Percentiles rank a stretch among this genome's conserved stretches.
Conservation (phyloP, 169 alveolate species). For the Cryptosporidium sp. region DNA sequence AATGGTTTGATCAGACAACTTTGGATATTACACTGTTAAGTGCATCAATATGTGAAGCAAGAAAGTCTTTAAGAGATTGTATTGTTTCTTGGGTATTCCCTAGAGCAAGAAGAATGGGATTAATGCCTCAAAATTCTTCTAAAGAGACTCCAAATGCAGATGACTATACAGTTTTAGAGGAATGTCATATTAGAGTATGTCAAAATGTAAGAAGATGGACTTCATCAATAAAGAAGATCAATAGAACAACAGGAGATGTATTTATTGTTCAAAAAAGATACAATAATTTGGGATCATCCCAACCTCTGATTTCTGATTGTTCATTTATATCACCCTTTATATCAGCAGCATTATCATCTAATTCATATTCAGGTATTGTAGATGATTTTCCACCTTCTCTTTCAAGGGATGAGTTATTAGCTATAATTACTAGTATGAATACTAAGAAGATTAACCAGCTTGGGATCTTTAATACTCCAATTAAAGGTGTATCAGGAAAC, state of each 20-base stretch:
- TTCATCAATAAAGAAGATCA: conserved; percentile 86
- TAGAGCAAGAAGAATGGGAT: conserved; percentile 80
- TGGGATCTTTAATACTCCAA: conserved; percentile 40
- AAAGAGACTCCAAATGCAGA: conserved; percentile 77
- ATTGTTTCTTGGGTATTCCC: conserved; percentile 87
- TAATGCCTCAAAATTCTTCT: conserved; percentile 1
- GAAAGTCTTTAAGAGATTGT: conserved; percentile 85
- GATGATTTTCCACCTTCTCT: conserved; percentile 50
- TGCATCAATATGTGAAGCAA: conserved; percentile 86
- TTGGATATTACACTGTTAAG: conserved; percentile 84
- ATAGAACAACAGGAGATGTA: conserved; percentile 86
- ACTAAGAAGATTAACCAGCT: conserved; percentile 1
- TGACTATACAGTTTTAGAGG: conserved; percentile 83
- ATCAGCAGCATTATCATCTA: conserved; percentile 46
- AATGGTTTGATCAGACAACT: conserved; percentile 84
- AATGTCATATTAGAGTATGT: conserved; percentile 84
- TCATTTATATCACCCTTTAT: conserved; percentile 52
- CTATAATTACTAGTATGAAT: conserved; percentile 34
- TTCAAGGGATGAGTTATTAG: conserved; percentile 18
- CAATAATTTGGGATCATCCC: background rate
- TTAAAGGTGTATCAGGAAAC: background rate
- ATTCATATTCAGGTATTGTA: conserved; percentile 22
- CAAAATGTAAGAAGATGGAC: conserved; percentile 88
- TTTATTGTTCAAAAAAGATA: conserved; percentile 81
- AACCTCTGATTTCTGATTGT: conserved; percentile 49